These are phyloP conservation scores for Orbilia brochopaga DNA, from an alignment of 2,329 filamentous ascomycete genomes.

Conservation along the genomic window DNA sequence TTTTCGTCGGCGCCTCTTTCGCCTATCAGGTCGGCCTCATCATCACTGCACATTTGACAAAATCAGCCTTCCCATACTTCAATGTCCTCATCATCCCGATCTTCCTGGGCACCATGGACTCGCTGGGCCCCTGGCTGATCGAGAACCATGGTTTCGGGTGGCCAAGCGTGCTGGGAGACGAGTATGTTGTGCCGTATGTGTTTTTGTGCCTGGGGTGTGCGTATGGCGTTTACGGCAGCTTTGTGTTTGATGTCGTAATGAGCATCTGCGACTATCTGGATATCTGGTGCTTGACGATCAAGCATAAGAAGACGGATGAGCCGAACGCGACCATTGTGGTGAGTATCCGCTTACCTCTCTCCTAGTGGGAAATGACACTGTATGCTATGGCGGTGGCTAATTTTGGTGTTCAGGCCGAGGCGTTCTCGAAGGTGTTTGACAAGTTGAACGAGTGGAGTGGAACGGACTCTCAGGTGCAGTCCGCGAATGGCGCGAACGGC, in stretches of 20 bases:
- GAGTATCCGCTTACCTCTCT: constrained; percentile 11
- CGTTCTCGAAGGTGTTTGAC: constrained; percentile 42
- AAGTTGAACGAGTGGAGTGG: constrained; percentile 35
- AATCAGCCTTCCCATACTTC: constrained; percentile 84
- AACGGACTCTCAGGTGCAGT: constrained; percentile 9
- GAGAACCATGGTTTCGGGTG: constrained; percentile 67
- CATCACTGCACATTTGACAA: constrained; percentile 90
- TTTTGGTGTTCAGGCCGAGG: constrained; percentile 26
- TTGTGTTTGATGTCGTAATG: constrained; percentile 95
- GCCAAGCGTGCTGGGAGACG: constrained; percentile 76
- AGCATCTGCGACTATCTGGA: constrained; percentile 98
- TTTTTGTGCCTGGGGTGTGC: constrained; percentile 85
- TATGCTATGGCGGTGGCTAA: constrained; percentile 4
- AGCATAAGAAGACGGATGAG: constrained; percentile 64
- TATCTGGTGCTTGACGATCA: constrained; percentile 98
- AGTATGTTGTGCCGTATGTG: constrained; percentile 87
- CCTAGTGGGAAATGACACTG: constrained; percentile 1
- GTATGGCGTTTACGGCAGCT: constrained; percentile 93
- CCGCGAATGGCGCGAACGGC: constrained; percentile 9
- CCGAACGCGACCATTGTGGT: constrained; percentile 48
- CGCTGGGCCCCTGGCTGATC: constrained; percentile 72
- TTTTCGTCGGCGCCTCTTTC: constrained; percentile 89
- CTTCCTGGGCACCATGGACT: constrained; percentile 78
- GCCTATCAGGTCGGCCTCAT: constrained; percentile 95
- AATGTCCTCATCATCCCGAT: constrained; percentile 84